A percentile compares a stretch with the other conserved stretches of the same genome.
phyloP scores from a whole-genome alignment of 495 filamentous ascomycete genomes.

The Penicillium riverlandense region DNA sequence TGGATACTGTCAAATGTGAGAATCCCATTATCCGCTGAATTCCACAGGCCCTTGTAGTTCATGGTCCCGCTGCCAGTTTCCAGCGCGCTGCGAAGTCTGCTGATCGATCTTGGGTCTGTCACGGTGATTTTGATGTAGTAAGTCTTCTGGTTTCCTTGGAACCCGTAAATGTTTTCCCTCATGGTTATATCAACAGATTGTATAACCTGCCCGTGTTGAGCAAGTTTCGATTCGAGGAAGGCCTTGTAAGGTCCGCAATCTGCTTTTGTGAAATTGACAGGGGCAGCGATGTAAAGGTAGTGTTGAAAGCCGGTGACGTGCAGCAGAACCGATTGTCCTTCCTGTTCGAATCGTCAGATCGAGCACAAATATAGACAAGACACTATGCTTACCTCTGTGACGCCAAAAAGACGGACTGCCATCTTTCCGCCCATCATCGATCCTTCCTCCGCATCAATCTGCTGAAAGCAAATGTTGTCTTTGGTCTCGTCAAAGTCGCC shows the following conservation, averaged over 20 bases:
- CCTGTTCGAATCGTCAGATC: slow-evolving; percentile 27
- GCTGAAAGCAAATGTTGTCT: slow-evolving; percentile 79
- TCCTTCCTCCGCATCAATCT: slow-evolving; percentile 93
- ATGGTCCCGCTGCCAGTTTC: slow-evolving; percentile 55
- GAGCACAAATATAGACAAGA: neutral
- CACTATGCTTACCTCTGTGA: slow-evolving; percentile 64
- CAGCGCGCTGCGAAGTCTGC: slow-evolving; percentile 60
- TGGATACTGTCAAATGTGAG: slow-evolving; percentile 92
- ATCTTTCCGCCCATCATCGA: slow-evolving; percentile 62
- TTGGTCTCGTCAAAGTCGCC: slow-evolving; percentile 62
- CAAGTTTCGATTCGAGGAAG: slow-evolving; percentile 70
- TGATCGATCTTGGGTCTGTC: slow-evolving; percentile 75
- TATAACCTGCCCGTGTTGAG: slow-evolving; percentile 54
- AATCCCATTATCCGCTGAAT: slow-evolving; percentile 56
- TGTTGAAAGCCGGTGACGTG: slow-evolving; percentile 95
- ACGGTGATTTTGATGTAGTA: slow-evolving; percentile 92
- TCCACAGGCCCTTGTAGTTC: slow-evolving; percentile 92
- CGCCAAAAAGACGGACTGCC: slow-evolving; percentile 84
- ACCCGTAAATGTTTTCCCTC: slow-evolving; percentile 85
- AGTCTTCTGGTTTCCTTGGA: slow-evolving; percentile 84
- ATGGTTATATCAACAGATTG: slow-evolving; percentile 70
- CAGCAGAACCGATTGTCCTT: slow-evolving; percentile 86
- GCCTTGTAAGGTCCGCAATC: slow-evolving; percentile 70
- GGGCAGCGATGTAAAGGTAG: slow-evolving; percentile 91
- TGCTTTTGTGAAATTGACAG: slow-evolving; percentile 64